Evolutionary conservation across 2,329 filamentous ascomycete genomes (phyloP).

Genomic region (Beauveria brongniartii): DNA sequence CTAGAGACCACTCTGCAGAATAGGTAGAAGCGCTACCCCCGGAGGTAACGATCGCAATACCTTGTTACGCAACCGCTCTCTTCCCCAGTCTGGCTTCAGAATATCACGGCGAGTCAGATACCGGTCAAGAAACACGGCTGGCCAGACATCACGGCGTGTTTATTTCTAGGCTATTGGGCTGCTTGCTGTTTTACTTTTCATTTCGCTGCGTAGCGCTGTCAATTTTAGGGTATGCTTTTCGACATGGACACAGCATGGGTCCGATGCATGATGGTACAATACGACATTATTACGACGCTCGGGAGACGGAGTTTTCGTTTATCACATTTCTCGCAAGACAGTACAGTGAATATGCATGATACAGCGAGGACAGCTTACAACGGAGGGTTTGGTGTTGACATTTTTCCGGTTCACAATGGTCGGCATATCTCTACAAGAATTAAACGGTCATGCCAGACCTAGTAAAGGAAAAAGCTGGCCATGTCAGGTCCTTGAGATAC

Average conservation of each 20-base stretch:
- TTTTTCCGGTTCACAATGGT: neutral
- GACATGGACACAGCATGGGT: neutral
- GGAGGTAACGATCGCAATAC: too few species aligned
- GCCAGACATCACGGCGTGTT: neutral
- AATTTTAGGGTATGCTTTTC: neutral
- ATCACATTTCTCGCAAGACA: neutral
- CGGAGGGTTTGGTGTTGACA: neutral
- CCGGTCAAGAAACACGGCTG: too few species aligned
- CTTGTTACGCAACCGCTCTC: neutral
- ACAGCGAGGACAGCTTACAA: neutral
- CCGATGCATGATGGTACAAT: neutral
- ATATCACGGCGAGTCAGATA: too few species aligned
- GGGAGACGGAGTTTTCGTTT: constrained; percentile 1
- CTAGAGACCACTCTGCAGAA: neutral
- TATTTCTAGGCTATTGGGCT: neutral
- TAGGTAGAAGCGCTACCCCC: neutral
- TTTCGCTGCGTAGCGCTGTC: neutral
- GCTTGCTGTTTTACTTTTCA: neutral
- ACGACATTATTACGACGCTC: constrained; percentile 4
- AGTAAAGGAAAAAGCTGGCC: neutral
- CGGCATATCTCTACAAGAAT: neutral
- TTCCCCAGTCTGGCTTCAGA: neutral
- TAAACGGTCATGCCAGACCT: neutral
- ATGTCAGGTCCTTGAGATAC: neutral
- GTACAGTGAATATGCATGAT: neutral